Base-by-base conservation (phyloP, 192 early-diverging fungal species). In the Coemansia asiatica region DNA sequence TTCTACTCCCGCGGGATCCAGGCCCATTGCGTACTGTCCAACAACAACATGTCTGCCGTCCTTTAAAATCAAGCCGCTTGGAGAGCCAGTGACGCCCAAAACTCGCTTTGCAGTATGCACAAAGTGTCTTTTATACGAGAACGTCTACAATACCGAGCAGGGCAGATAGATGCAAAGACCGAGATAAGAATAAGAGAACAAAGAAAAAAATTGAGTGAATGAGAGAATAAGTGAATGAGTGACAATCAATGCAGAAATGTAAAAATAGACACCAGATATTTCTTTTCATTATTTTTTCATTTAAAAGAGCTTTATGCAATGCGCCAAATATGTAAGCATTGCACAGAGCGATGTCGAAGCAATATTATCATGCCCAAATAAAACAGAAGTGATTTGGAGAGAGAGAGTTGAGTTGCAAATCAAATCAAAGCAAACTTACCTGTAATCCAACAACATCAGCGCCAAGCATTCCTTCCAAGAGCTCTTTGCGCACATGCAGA, bases 11-110 rank as follows among this genome's bases (percentile, higher is more conserved):
- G 79, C 81, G 26, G 87, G 81, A 67, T 98, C 95, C 57, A 98
- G 94, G 12, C 94, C 96, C 69, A 98, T 97, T 19, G 96, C 95
- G 61, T 96, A 95, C 56, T 95, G 94, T 12, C 92, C 93, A 53
- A 97, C 88, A n/a, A 84, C 84, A 4, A 95, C 93, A 22, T 86
- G 85, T 33, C 59, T 29, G 7, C 90, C 86, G 8, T 88, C 88
- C 48, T 94, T 86, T 51, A 94, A 84, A 23, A 92, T 87, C 29
- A 95, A 89, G 7, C 89, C 92, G 28, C 85, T 92, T 8, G 95
- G 94, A 19, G 92, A 90, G 10, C 93, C 87, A 60, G 96, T 94
- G 29, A 94, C 74, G 2, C 92, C 88, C 25, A 98, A 76, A 8
- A 98, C 90, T 28, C 94, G 91, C 6, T 94, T 90, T 65, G 92